These are phyloP conservation scores for Striga asiatica DNA, from an alignment of 257 asterid species.

Conservation along the genomic window DNA sequence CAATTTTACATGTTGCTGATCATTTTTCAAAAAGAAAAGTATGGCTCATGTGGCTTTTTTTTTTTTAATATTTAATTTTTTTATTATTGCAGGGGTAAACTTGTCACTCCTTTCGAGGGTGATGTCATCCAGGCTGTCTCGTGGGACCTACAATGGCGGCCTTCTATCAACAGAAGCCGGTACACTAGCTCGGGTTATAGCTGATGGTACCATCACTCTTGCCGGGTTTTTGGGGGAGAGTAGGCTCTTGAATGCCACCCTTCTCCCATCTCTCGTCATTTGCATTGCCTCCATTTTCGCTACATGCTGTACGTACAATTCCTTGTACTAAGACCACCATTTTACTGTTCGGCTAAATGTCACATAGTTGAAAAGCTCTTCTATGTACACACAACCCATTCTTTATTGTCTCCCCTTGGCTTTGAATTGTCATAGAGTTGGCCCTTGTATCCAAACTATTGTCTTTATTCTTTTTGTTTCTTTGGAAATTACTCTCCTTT, in stretches of 20 bases:
- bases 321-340: constrained; percentile 40
- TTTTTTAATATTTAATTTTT: background rate
- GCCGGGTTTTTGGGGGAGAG: constrained; percentile 73
- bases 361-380: background rate
- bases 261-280: constrained; percentile 64
- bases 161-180: constrained; percentile 71
- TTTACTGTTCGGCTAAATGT: background rate
- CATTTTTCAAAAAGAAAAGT: too few relatives aligned
- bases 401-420: constrained; percentile 6
- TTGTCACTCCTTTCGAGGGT: constrained; percentile 60
- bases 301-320: constrained; percentile 73
- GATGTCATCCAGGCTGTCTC: constrained; percentile 62
- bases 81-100: constrained; percentile 37
- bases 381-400: constrained; percentile 16
- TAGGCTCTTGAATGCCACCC: constrained; percentile 62
- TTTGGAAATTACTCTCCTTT: too few relatives aligned
- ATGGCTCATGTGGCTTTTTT: background rate
- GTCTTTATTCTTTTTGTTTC: too few relatives aligned
- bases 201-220: constrained; percentile 76
- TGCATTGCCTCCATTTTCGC: constrained; percentile 73
- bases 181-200: constrained; percentile 59
- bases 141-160: constrained; percentile 64
- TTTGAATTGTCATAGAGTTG: background rate
- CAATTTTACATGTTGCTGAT: too few relatives aligned
- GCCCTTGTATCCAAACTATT: background rate